phyloP scores from a whole-genome alignment of 2,329 filamentous ascomycete genomes.

The Aureobasidium sp. region DNA sequence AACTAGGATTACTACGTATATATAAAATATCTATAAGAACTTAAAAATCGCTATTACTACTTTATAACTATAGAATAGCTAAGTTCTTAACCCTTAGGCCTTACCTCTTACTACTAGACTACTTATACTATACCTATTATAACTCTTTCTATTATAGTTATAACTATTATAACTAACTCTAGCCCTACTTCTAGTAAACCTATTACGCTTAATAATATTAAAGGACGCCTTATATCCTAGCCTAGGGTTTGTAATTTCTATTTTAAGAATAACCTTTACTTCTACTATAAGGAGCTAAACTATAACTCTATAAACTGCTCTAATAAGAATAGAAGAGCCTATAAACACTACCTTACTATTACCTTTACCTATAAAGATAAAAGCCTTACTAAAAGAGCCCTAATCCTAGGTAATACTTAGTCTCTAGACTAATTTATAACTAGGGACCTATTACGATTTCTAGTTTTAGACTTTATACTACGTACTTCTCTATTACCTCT shows the following conservation, averaged over 20 bases:
- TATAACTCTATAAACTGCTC: background rate
- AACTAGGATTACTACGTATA: background rate
- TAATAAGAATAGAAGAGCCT: background rate
- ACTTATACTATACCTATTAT: background rate
- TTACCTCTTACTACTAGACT: background rate
- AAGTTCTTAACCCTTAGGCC: background rate
- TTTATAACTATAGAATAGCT: background rate
- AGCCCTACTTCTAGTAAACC: background rate
- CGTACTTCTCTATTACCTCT: background rate
- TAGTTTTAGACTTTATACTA: background rate
- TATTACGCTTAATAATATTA: background rate
- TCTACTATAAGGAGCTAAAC: too few relatives aligned
- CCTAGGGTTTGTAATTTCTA: background rate
- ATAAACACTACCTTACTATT: background rate
- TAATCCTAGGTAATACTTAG: background rate
- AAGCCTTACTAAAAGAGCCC: background rate
- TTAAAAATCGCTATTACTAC: background rate
- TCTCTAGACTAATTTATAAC: background rate
- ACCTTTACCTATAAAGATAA: background rate
- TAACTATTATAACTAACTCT: background rate
- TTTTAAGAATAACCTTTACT: too few relatives aligned
- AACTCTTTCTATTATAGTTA: background rate
- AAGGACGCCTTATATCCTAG: background rate
- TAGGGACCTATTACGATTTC: slow-evolving; percentile 1
- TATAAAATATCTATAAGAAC: background rate